These are phyloP conservation scores for Cantharellus anzutake DNA, from an alignment of 768 basidiomycete species.

Conservation along the genomic window DNA sequence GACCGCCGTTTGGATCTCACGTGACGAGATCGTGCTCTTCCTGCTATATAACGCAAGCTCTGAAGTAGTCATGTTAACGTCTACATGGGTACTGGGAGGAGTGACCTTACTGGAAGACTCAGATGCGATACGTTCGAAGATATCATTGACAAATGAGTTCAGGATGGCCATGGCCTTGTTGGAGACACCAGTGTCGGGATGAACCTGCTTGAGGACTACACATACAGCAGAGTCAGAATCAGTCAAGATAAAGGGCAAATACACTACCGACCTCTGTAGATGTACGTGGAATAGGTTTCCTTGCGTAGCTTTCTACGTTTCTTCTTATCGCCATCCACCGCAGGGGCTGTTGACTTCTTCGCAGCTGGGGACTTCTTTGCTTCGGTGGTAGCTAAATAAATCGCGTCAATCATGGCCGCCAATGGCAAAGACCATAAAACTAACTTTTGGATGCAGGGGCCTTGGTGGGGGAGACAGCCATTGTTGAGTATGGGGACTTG, in stretches of 20 bases:
- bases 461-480: constrained; percentile 28
- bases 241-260: neutral
- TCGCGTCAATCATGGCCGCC: neutral
- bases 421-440: neutral
- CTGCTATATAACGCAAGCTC: constrained; percentile 96
- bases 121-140: constrained; percentile 81
- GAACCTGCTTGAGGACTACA: constrained; percentile 85
- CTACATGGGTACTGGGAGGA: neutral
- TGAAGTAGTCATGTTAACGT: constrained; percentile 15
- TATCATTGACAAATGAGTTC: constrained; percentile 86
- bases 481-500: neutral
- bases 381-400: constrained; percentile 27
- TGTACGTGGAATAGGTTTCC: constrained; percentile 89
- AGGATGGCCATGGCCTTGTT: constrained; percentile 91
- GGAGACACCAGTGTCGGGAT: constrained; percentile 97
- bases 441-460: constrained; percentile 26
- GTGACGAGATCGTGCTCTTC: constrained; percentile 96
- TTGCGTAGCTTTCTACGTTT: constrained; percentile 73
- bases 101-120: constrained; percentile 61
- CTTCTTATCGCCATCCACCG: constrained; percentile 45
- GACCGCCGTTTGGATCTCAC: constrained; percentile 94
- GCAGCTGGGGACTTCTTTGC: constrained; percentile 33
- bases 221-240: neutral
- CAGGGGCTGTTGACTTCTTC: constrained; percentile 37
- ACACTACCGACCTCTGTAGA: constrained; percentile 58